Evolutionary conservation across 345 rosid species (phyloP).

Genomic region (Acer negundo): DNA sequence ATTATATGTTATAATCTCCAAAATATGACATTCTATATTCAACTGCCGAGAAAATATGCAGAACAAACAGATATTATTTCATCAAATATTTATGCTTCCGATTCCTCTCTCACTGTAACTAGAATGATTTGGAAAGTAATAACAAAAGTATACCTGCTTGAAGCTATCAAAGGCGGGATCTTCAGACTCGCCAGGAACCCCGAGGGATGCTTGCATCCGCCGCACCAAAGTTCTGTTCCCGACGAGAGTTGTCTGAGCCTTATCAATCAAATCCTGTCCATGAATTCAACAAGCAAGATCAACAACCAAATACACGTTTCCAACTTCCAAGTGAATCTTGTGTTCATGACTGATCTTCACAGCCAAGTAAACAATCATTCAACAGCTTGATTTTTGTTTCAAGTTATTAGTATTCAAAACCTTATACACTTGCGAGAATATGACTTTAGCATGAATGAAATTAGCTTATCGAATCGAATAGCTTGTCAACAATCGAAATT

Average conservation of each 20-base stretch:
- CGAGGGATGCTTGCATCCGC: conserved; percentile 64
- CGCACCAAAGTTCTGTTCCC: conserved; percentile 66
- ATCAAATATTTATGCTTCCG: not conserved
- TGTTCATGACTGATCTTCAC: not conserved
- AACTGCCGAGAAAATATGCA: too few relatives aligned
- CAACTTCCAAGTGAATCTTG: too few relatives aligned
- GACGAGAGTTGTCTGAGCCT: conserved; percentile 68
- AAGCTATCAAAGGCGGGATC: conserved; percentile 73
- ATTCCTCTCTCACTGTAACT: not conserved
- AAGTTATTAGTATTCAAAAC: too few relatives aligned
- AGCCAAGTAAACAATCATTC: not conserved
- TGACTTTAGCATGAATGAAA: not conserved
- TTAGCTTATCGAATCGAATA: not conserved
- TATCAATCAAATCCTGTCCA: conserved; percentile 86
- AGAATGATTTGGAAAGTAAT: not conserved
- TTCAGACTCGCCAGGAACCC: conserved; percentile 48
- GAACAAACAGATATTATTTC: not conserved
- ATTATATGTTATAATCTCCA: not conserved
- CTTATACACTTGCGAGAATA: too few relatives aligned
- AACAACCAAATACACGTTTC: not conserved
- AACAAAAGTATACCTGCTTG: conserved; percentile 57
- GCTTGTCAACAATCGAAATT: not conserved
- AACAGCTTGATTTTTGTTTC: not conserved
- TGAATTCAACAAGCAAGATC: conserved; percentile 6
- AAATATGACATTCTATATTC: not conserved